phyloP scores from a whole-genome alignment of 2,329 filamentous ascomycete genomes.

The Aspergillus candidus region DNA sequence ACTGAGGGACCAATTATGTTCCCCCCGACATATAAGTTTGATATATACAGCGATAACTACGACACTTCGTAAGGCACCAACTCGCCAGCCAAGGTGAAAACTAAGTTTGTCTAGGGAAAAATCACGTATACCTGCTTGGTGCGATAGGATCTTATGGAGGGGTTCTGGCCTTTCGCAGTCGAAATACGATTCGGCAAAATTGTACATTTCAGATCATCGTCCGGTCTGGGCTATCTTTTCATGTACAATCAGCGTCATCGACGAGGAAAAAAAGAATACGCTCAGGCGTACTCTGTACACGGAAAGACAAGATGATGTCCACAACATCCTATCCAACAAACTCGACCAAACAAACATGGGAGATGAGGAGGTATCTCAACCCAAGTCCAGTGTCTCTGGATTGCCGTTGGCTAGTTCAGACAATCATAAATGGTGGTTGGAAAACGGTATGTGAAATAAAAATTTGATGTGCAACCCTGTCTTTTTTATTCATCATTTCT shows the following conservation, averaged over 20 bases:
- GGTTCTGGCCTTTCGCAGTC: slow-evolving; percentile 76
- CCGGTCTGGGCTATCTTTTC: slow-evolving; percentile 88
- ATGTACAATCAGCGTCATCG: slow-evolving; percentile 72
- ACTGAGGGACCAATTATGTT: slow-evolving; percentile 85
- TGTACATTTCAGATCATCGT: slow-evolving; percentile 91
- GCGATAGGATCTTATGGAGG: slow-evolving; percentile 84
- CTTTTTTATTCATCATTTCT: background rate
- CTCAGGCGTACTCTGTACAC: slow-evolving; percentile 72
- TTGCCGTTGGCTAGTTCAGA: slow-evolving; percentile 59
- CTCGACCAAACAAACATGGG: slow-evolving; percentile 21
- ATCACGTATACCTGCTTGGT: slow-evolving; percentile 92
- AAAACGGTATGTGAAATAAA: slow-evolving; percentile 44
- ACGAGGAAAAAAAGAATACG: slow-evolving; percentile 65
- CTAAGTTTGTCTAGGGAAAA: slow-evolving; percentile 65
- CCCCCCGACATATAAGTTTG: slow-evolving; percentile 91
- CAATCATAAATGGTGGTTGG: slow-evolving; percentile 60
- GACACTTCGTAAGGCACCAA: slow-evolving; percentile 68
- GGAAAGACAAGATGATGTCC: slow-evolving; percentile 58
- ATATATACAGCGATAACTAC: slow-evolving; percentile 80
- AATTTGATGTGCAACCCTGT: slow-evolving; percentile 1
- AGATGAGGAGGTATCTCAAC: slow-evolving; percentile 74
- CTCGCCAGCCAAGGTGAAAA: background rate
- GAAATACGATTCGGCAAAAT: slow-evolving; percentile 72
- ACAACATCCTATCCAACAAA: slow-evolving; percentile 33
- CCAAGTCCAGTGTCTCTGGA: slow-evolving; percentile 76